These are phyloP conservation scores for Rhododendron kiyosumense DNA, from an alignment of 148 eudicot species.

Conservation along the genomic window DNA sequence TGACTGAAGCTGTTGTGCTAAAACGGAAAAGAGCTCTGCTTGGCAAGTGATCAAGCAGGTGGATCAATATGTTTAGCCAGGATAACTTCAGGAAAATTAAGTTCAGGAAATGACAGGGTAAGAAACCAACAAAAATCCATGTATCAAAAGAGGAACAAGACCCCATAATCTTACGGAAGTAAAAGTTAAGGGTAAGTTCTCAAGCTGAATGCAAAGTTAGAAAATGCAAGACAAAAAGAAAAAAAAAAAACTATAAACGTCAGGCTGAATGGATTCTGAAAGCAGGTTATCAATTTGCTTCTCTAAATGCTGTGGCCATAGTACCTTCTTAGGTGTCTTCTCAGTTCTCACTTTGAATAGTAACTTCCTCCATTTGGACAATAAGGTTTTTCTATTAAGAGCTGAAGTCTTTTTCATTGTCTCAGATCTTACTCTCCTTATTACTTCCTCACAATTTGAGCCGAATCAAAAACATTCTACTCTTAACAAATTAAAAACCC, in stretches of 20 bases:
- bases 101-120: background rate
- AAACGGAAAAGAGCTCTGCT: slow-evolving; percentile 71
- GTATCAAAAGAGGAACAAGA: background rate
- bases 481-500: background rate
- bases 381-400: background rate
- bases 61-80: slow-evolving; percentile 7
- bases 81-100: background rate
- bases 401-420: background rate
- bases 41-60: slow-evolving; percentile 26
- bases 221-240: background rate
- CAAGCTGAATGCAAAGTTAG: background rate
- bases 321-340: no score
- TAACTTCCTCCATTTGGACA: background rate
- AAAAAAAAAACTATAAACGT: no score
- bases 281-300: no score
- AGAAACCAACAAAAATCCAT: background rate
- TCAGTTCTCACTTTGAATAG: no score
- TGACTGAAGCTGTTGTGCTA: slow-evolving; percentile 89
- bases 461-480: background rate
- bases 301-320: no score
- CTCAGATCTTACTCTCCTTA: background rate
- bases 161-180: background rate
- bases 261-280: no score
- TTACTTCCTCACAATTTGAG: background rate
- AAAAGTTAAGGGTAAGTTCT: background rate